Conservation (phyloP, 257 asterid genomes). For the Solanum corneliomulleri region DNA sequence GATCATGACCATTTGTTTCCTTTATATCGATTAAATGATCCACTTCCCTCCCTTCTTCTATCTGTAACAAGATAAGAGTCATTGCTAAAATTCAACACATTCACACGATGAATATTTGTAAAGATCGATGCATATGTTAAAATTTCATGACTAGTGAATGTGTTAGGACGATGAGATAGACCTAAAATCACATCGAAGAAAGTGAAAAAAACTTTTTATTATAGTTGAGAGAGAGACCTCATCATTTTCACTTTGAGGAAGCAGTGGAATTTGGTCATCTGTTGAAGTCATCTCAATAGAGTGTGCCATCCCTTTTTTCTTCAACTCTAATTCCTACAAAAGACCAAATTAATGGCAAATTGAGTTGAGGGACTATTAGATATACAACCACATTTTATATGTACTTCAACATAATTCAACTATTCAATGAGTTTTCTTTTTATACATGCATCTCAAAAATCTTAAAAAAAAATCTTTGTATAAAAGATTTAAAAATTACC, state of each 20-base stretch:
- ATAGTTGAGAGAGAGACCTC: not conserved
- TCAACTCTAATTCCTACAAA: not conserved
- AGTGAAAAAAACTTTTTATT: accelerated
- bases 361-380: not conserved
- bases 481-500: no score
- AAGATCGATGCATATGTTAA: no score
- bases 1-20: not conserved
- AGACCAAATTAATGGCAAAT: not conserved
- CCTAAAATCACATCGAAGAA: not conserved
- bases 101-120: no score
- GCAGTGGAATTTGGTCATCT: not conserved
- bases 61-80: not conserved
- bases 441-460: no score
- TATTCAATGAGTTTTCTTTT: no score
- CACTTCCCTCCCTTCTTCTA: not conserved
- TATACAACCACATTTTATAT: no score
- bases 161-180: not conserved
- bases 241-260: not conserved
- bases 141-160: not conserved
- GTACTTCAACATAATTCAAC: no score
- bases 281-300: not conserved
- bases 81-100: no score
- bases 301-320: not conserved
- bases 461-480: no score
- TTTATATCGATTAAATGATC: not conserved